Evolutionary conservation across 805 yeast genomes (phyloP).

Genomic region (Nakazawaea wickerhamii): DNA sequence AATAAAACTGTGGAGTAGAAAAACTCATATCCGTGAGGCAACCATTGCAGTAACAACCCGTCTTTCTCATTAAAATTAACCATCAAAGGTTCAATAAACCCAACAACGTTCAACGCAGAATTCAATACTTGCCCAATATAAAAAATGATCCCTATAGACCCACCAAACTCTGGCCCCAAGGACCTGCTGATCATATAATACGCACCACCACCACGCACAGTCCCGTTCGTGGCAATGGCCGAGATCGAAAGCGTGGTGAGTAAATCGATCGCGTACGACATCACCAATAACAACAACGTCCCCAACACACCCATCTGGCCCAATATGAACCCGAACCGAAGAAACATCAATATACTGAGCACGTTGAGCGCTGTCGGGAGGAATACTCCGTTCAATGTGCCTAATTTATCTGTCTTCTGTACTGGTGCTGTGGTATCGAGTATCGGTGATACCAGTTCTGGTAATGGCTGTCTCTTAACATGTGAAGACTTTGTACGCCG

Average conservation of each 20-base stretch:
- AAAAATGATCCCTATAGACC: slow-evolving; percentile 92
- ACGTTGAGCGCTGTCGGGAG: slow-evolving; percentile 92
- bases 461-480: no score
- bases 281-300: slow-evolving; percentile 54
- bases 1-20: slow-evolving; percentile 67
- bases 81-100: slow-evolving; percentile 86
- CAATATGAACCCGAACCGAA: slow-evolving; percentile 89
- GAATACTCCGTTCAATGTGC: slow-evolving; percentile 85
- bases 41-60: slow-evolving; percentile 49
- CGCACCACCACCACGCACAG: slow-evolving; percentile 97
- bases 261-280: slow-evolving; percentile 77
- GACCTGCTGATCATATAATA: slow-evolving; percentile 95
- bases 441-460: no score
- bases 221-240: slow-evolving; percentile 96
- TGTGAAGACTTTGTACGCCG: no score
- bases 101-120: slow-evolving; percentile 89
- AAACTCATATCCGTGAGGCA: slow-evolving; percentile 65
- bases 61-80: slow-evolving; percentile 62
- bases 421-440: no score
- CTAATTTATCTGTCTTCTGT: slow-evolving; percentile 43
- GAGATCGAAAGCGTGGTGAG: slow-evolving; percentile 86
- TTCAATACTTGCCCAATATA: slow-evolving; percentile 92
- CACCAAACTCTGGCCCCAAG: slow-evolving; percentile 97
- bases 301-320: slow-evolving; percentile 94
- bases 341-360: slow-evolving; percentile 87